Evolutionary conservation across 2,329 filamentous ascomycete species (phyloP).

Genomic region (Xylaria sp.): DNA sequence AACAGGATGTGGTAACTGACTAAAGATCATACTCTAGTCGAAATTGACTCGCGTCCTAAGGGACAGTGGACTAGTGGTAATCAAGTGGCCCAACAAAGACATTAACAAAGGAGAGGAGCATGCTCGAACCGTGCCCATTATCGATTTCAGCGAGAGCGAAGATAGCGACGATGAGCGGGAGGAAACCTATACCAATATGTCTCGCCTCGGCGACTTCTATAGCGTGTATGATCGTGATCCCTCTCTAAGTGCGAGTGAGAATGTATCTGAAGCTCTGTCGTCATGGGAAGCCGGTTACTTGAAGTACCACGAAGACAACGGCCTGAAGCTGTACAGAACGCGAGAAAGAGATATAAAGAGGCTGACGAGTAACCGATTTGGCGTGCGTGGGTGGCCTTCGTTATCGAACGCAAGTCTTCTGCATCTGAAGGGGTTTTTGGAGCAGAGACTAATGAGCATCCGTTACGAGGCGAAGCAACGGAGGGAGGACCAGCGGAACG

Average conservation of each 20-base stretch:
- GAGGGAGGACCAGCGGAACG: slow-evolving; percentile 18
- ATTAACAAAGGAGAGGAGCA: not conserved
- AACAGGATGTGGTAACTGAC: not conserved
- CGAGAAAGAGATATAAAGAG: not conserved
- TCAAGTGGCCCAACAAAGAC: slow-evolving; percentile 5
- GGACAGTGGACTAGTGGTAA: slow-evolving; percentile 10
- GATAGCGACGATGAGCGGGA: slow-evolving; percentile 24
- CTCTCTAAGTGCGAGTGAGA: fast-evolving
- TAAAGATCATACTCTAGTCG: not conserved
- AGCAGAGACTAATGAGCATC: not conserved
- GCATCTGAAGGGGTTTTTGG: not conserved
- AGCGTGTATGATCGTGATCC: not conserved
- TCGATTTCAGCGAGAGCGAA: slow-evolving; percentile 27
- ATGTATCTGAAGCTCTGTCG: not conserved
- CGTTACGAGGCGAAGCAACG: not conserved
- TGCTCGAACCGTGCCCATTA: not conserved
- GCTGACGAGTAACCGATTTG: not conserved
- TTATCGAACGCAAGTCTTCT: not conserved
- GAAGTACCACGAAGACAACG: not conserved
- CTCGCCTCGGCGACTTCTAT: not conserved
- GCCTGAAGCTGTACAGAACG: slow-evolving; percentile 11
- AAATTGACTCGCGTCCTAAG: slow-evolving; percentile 20
- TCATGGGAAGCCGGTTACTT: slow-evolving; percentile 3
- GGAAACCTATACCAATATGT: slow-evolving; percentile 1
- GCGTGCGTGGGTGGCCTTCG: not conserved